These are phyloP conservation scores for Aspergillus sp. DNA, from an alignment of 2,329 filamentous ascomycete genomes.

Conservation along the genomic window DNA sequence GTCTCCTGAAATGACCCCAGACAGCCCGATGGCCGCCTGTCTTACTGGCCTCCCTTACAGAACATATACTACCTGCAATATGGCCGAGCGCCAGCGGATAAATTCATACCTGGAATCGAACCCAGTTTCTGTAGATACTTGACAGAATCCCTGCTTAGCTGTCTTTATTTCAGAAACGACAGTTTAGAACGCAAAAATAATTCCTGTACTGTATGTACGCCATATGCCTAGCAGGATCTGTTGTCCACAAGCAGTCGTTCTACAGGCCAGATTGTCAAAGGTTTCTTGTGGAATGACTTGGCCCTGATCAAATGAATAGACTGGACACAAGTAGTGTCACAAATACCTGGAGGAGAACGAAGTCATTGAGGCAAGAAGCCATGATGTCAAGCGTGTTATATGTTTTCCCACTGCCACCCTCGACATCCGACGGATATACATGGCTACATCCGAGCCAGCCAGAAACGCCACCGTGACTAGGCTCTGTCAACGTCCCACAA, in stretches of 20 bases:
- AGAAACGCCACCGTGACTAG: no score
- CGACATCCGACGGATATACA: not conserved
- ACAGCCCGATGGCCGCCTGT: no score
- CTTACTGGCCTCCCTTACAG: not conserved
- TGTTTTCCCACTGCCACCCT: not conserved
- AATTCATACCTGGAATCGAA: not conserved
- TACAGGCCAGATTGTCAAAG: no score
- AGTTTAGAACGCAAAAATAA: not conserved
- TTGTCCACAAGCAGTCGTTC: no score
- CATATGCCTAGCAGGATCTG: no score
- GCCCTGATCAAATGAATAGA: no score
- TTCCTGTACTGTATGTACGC: no score
- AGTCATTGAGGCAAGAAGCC: not conserved
- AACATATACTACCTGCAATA: not conserved
- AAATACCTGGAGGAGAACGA: not conserved
- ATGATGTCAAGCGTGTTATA: constrained; percentile 3
- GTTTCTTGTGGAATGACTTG: no score
- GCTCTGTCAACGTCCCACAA: not conserved
- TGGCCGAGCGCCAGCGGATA: not conserved
- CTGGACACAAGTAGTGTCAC: not conserved
- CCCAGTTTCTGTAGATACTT: not conserved
- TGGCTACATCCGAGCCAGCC: constrained; percentile 3
- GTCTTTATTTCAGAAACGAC: no score
- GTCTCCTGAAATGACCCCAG: no score
- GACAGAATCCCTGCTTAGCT: not conserved